These are phyloP conservation scores for Dothiorella sarmentorum DNA, from an alignment of 2,329 filamentous ascomycete genomes.

Conservation along the genomic window DNA sequence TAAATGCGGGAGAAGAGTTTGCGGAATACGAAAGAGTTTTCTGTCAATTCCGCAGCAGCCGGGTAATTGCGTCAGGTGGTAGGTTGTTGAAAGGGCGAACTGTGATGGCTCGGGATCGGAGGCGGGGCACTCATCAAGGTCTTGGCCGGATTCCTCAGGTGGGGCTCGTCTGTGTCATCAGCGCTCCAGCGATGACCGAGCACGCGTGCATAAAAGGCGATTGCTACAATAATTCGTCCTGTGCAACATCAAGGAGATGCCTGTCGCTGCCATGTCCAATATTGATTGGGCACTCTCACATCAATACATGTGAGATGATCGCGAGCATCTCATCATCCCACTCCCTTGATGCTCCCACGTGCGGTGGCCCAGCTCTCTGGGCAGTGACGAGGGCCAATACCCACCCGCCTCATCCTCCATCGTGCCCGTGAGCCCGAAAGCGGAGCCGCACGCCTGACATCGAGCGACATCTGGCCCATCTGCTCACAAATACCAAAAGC, in stretches of 20 bases:
- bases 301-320: background rate
- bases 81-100: background rate
- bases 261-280: background rate
- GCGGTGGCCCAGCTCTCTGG: background rate
- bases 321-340: background rate
- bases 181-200: conserved; percentile 9
- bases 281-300: background rate
- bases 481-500: conserved; percentile 8
- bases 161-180: conserved; percentile 10
- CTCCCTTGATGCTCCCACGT: background rate
- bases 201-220: background rate
- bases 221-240: background rate
- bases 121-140: background rate
- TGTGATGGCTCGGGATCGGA: background rate
- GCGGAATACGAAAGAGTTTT: background rate
- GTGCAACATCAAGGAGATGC: background rate
- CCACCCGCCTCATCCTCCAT: background rate
- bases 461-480: conserved; percentile 1
- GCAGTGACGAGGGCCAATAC: background rate
- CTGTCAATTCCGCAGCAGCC: background rate
- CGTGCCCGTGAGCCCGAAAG: conserved; percentile 7
- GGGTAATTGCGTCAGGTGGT: conserved; percentile 4
- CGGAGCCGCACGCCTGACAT: conserved; percentile 14
- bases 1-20: background rate
- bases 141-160: conserved; percentile 2